A percentile compares a stretch with the other conserved stretches of the same genome.
Evolutionary conservation across 129 eudicot species (phyloP).

Genomic region (Tagetes patula): DNA sequence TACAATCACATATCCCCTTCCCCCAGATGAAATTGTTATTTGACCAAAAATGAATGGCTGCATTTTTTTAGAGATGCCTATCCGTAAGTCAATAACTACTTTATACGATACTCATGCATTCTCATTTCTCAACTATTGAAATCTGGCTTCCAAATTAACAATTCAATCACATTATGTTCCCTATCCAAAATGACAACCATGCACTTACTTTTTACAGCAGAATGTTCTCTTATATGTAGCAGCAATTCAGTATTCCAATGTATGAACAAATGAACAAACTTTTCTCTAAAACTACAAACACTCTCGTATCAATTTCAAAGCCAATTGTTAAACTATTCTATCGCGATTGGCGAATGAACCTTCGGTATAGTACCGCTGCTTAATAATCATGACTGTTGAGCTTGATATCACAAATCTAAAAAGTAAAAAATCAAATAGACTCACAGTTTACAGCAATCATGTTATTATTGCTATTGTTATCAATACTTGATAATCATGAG

Average conservation of each 20-base stretch:
- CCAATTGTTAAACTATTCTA: background rate
- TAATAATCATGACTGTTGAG: too few relatives aligned
- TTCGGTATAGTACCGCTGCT: too few relatives aligned
- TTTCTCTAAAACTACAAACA: background rate
- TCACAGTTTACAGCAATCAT: too few relatives aligned
- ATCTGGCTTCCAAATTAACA: background rate
- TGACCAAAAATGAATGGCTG: background rate
- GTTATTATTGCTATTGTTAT: too few relatives aligned
- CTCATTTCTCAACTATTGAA: background rate
- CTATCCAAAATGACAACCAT: background rate
- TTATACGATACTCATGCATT: background rate
- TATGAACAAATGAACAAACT: background rate
- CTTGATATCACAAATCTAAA: too few relatives aligned
- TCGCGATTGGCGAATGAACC: background rate
- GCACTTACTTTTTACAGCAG: background rate
- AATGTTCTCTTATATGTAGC: background rate
- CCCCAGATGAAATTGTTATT: background rate
- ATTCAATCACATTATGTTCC: constrained; percentile 15
- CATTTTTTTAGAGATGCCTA: background rate
- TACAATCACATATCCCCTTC: background rate
- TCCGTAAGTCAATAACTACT: background rate
- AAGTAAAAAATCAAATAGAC: too few relatives aligned
- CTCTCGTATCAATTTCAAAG: background rate
- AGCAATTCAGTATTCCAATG: background rate
- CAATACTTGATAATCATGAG: background rate